Evolutionary conservation across 805 yeast genomes (phyloP), one percentile per base, ranked within the genome.

Genomic region (Yarrowia divulgata): DNA sequence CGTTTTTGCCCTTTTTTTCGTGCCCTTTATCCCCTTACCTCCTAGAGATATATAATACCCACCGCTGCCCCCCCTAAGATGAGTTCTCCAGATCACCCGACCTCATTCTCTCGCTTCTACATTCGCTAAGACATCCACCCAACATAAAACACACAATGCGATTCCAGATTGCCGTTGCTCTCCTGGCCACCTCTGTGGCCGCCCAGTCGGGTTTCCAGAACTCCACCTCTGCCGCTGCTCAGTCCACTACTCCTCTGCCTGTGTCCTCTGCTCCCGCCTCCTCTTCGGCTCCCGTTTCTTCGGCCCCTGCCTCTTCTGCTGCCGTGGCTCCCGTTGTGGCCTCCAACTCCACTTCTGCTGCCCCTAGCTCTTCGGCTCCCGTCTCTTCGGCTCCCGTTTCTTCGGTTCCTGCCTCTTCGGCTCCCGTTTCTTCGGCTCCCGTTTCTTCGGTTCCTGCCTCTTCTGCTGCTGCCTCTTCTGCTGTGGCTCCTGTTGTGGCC

Each of bases 101-200:
- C 60, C 43, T 52, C 57, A 18, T 18, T 52, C 60, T 37, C 60
- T 54, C 60, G 45, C 60, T 54, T 54, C 39, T 23, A 37, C 60
- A 39, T 23, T 54, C 60, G 60, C 60, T 37, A 6, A 37, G 45
- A 54, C 43, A 13, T 14, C 2, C 42, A 18, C n/a, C 8, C 12
- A 6, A 14, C 8, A 23, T 12, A 50, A 19, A 32, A 23, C 29
- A 2, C 29, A 23, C 29, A 2, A 54, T 54, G 60, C 60, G 60
- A 37, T 54, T 54, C 60, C 42, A 18, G 4, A 14, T 54, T 23
- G 43, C 60, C 45, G 14, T 54, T 37, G 60, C 60, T 23, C 34
- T 54, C 9, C 60, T 54, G 45, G 60, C 60, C 13, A 23, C 60
- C 18, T 9, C 45, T 5, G 60, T 35, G 10, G 35, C 23, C 8